Evolutionary conservation across 2,329 filamentous ascomycete species (phyloP).

Genomic region (Neobulgaria alba): DNA sequence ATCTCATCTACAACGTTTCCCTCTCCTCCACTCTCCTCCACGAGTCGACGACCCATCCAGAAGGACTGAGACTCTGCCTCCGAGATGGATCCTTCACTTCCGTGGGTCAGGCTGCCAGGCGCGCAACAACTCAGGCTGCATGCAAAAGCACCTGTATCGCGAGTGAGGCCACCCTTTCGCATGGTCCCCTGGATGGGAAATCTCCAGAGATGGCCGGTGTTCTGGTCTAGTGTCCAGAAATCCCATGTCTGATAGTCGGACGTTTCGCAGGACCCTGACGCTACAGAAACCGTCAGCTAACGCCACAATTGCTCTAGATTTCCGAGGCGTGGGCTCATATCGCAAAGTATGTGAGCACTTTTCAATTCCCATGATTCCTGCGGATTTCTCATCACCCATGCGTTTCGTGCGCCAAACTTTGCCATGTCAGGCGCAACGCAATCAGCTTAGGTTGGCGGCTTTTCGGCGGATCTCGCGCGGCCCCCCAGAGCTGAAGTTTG

Average conservation of each 20-base stretch:
- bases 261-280: too few species aligned
- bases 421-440: too few species aligned
- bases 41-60: too few species aligned
- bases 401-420: background rate
- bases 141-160: too few species aligned
- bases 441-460: too few species aligned
- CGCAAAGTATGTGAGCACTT: constrained; percentile 11
- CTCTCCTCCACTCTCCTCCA: background rate
- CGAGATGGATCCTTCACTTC: background rate
- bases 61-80: background rate
- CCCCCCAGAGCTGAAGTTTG: background rate
- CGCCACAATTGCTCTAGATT: constrained; percentile 12
- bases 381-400: background rate
- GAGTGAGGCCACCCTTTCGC: background rate
- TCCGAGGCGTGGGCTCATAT: constrained; percentile 10
- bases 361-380: constrained; percentile 1
- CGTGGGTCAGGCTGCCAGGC: background rate
- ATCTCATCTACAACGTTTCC: background rate
- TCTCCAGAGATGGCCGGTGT: background rate
- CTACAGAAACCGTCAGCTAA: constrained; percentile 5
- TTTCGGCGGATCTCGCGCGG: background rate
- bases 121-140: too few species aligned
- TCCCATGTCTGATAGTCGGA: too few species aligned
- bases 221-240: background rate
- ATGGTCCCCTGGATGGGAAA: background rate